Conservation (phyloP, 352 stramenopile species). For the Phytophthora cactorum region DNA sequence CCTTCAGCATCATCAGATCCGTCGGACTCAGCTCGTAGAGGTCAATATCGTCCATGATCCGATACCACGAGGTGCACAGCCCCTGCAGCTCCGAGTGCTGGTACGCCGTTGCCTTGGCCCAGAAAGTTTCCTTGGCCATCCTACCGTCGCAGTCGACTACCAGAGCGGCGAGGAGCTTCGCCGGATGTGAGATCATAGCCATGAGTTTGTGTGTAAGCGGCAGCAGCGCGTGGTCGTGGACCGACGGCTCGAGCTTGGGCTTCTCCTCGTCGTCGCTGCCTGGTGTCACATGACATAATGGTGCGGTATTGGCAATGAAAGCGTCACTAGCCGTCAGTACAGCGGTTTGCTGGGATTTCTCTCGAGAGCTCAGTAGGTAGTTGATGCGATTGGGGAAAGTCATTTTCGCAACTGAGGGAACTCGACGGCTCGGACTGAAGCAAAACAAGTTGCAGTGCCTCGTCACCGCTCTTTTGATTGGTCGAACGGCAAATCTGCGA, state of each 20-base stretch:
- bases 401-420: constrained; percentile 51
- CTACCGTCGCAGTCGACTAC: constrained; percentile 28
- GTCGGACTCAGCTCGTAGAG: constrained; percentile 30
- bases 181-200: constrained; percentile 51
- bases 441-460: constrained; percentile 15
- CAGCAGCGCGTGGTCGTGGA: constrained; percentile 26
- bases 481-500: constrained; percentile 40
- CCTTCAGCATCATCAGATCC: constrained; percentile 64
- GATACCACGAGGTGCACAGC: constrained; percentile 33
- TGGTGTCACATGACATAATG: constrained; percentile 17
- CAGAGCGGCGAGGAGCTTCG: constrained; percentile 57
- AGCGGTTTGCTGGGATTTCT: constrained; percentile 34
- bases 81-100: constrained; percentile 45
- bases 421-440: constrained; percentile 16
- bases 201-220: constrained; percentile 58
- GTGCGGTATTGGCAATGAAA: constrained; percentile 1
- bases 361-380: constrained; percentile 36
- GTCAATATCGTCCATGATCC: constrained; percentile 33
- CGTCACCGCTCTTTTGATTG: constrained; percentile 22
- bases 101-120: constrained; percentile 41
- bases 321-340: constrained; percentile 23
- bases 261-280: constrained; percentile 8
- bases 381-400: constrained; percentile 57
- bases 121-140: constrained; percentile 35
- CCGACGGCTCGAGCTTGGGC: not conserved